A percentile compares a stretch with the other conserved stretches of the same genome.
phyloP scores from a whole-genome alignment of 306 rosid genomes.

The Fagus crenata region DNA sequence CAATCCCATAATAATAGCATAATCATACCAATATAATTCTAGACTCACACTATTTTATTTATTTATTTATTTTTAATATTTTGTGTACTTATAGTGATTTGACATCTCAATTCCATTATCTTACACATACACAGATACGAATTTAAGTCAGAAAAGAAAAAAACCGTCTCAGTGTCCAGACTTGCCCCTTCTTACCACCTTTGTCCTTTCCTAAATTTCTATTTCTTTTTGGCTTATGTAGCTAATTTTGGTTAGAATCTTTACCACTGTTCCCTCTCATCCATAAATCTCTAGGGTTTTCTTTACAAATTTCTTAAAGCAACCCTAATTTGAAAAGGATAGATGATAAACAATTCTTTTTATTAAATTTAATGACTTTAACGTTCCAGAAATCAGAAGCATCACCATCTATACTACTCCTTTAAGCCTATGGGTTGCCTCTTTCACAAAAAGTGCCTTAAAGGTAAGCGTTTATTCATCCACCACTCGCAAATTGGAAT shows the following conservation, averaged over 20 bases:
- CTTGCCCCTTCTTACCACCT: conserved; percentile 62
- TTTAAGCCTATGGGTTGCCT: conserved; percentile 46
- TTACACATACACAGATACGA: conserved; percentile 67
- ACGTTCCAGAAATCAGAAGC: conserved; percentile 44
- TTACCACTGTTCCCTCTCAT: conserved; percentile 26
- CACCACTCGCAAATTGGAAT: conserved; percentile 39
- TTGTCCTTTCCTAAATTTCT: conserved; percentile 80
- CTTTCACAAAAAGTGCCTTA: conserved; percentile 53
- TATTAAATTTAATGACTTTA: neutral
- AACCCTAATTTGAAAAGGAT: conserved; percentile 33
- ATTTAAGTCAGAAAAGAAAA: conserved; percentile 77
- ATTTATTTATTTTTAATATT: neutral
- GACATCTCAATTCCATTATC: conserved; percentile 82
- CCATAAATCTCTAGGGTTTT: conserved; percentile 34
- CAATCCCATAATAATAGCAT: conserved; percentile 45
- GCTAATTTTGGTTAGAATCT: conserved; percentile 62
- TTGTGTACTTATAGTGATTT: conserved; percentile 63
- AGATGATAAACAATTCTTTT: conserved; percentile 40
- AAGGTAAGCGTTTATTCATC: conserved; percentile 33
- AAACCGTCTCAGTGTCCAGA: conserved; percentile 58
- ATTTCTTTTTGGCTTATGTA: conserved; percentile 47
- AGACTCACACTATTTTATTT: neutral
- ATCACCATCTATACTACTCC: conserved; percentile 50
- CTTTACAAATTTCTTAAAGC: conserved; percentile 30
- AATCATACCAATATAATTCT: conserved; percentile 34